Percentiles rank a stretch among this genome's conserved stretches.
These are phyloP conservation scores for Parathielavia appendiculata DNA, from an alignment of 495 filamentous ascomycete species.

Conservation along the genomic window DNA sequence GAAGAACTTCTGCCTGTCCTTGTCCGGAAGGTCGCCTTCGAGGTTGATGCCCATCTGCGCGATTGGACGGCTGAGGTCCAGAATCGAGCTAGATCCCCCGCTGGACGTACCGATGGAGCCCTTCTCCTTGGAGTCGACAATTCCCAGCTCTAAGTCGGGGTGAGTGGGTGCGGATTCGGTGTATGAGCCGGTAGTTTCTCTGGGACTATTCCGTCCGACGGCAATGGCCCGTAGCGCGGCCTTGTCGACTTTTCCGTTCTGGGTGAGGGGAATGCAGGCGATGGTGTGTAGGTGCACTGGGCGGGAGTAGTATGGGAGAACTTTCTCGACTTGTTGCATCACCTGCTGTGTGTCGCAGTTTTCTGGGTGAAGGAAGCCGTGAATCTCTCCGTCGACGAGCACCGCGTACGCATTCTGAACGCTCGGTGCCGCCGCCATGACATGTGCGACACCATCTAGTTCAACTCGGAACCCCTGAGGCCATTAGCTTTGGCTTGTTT, in stretches of 20 bases:
- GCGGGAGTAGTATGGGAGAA: constrained; percentile 36
- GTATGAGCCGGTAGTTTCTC: neutral
- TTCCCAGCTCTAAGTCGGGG: neutral
- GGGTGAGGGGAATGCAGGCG: constrained; percentile 27
- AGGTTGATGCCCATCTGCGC: constrained; percentile 4
- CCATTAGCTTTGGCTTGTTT: too few relatives aligned
- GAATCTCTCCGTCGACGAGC: constrained; percentile 29
- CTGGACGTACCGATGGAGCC: neutral
- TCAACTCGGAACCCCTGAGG: constrained; percentile 35
- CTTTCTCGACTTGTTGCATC: constrained; percentile 12
- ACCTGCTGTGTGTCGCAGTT: constrained; percentile 7
- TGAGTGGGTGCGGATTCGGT: neutral
- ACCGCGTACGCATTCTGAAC: constrained; percentile 35
- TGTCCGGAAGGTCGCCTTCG: constrained; percentile 2
- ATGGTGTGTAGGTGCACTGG: constrained; percentile 13
- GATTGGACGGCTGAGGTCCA: neutral
- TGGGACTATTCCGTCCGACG: too few relatives aligned
- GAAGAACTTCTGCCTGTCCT: neutral
- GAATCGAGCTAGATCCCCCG: neutral
- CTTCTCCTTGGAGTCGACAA: neutral
- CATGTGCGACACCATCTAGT: constrained; percentile 34
- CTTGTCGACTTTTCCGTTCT: constrained; percentile 42
- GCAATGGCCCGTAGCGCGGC: constrained; percentile 19
- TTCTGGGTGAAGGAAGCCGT: constrained; percentile 28
- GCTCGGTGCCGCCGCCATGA: constrained; percentile 27